Percentiles rank a stretch among this genome's conserved stretches.
phyloP scores from a whole-genome alignment of 768 basidiomycete species.

The Suillus subluteus region DNA sequence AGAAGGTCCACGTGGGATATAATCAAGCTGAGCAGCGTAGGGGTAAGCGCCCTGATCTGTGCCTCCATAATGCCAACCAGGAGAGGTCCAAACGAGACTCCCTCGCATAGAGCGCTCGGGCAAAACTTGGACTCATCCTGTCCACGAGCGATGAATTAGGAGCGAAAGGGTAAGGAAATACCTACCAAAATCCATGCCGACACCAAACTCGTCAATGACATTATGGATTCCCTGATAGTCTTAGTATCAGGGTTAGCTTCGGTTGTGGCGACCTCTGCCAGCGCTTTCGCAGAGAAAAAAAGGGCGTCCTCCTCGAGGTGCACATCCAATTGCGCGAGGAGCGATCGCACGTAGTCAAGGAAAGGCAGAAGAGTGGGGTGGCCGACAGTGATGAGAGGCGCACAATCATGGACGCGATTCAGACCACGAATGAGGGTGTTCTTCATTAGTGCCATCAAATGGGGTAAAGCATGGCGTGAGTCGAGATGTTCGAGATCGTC shows the following conservation, averaged over 20 bases:
- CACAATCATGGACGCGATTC: constrained; percentile 10
- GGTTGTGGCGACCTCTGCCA: neutral
- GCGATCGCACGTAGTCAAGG: constrained; percentile 10
- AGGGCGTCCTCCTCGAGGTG: constrained; percentile 12
- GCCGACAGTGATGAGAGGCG: constrained; percentile 4
- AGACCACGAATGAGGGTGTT: constrained; percentile 15
- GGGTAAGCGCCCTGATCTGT: constrained; percentile 7
- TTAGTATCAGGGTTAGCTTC: constrained; percentile 5
- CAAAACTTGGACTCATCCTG: constrained; percentile 7
- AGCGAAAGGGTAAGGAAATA: neutral
- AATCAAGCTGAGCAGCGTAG: neutral
- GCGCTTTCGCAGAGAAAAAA: constrained; percentile 3
- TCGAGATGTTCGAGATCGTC: constrained; percentile 11
- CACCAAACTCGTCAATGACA: neutral
- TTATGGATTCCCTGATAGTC: constrained; percentile 5
- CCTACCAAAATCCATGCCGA: constrained; percentile 9
- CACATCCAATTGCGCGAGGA: constrained; percentile 1
- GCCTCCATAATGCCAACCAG: constrained; percentile 3
- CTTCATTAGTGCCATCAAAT: constrained; percentile 16
- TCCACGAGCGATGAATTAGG: neutral
- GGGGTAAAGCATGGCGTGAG: constrained; percentile 8
- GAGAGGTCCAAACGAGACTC: constrained; percentile 3
- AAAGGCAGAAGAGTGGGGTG: neutral
- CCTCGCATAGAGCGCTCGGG: neutral
- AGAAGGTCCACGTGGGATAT: constrained; percentile 12